These are phyloP conservation scores for Neurospora tetrasperma DNA, from an alignment of 495 filamentous ascomycete genomes.

Conservation along the genomic window DNA sequence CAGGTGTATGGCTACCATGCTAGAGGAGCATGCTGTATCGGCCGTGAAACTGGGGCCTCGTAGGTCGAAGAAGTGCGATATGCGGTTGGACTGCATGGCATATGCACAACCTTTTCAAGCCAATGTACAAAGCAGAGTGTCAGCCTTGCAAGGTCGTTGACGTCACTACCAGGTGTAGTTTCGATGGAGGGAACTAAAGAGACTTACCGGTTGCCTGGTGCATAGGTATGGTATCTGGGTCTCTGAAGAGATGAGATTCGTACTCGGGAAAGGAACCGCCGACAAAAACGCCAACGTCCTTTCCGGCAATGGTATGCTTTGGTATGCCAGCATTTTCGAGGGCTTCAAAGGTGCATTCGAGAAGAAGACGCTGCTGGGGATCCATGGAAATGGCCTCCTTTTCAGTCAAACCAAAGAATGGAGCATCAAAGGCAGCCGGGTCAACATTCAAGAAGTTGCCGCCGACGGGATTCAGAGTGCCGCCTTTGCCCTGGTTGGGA, in stretches of 20 bases:
- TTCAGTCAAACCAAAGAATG: conserved; percentile 75
- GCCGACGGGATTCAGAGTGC: conserved; percentile 64
- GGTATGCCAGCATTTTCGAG: conserved; percentile 80
- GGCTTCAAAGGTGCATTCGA: conserved; percentile 77
- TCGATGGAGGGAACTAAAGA: background rate
- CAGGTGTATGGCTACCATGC: conserved; percentile 51
- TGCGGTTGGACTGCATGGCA: conserved; percentile 52
- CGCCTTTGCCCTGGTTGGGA: conserved; percentile 61
- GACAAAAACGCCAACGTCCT: conserved; percentile 75
- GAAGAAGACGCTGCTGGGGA: conserved; percentile 69
- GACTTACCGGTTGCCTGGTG: conserved; percentile 35
- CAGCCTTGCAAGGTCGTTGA: background rate
- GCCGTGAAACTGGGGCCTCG: conserved; percentile 58
- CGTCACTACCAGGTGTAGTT: background rate
- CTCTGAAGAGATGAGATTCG: conserved; percentile 66
- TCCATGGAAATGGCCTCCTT: conserved; percentile 71
- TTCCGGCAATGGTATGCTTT: conserved; percentile 62
- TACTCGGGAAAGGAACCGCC: conserved; percentile 82
- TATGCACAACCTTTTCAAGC: conserved; percentile 34
- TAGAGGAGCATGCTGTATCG: conserved; percentile 84
- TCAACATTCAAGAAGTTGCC: conserved; percentile 69
- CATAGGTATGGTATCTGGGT: conserved; percentile 53
- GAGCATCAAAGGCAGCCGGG: conserved; percentile 67
- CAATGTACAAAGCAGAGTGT: background rate
- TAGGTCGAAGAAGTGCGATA: conserved; percentile 49